These are phyloP conservation scores for Leccinum insolens DNA, from an alignment of 1,284 basidiomycete species.

Conservation along the genomic window DNA sequence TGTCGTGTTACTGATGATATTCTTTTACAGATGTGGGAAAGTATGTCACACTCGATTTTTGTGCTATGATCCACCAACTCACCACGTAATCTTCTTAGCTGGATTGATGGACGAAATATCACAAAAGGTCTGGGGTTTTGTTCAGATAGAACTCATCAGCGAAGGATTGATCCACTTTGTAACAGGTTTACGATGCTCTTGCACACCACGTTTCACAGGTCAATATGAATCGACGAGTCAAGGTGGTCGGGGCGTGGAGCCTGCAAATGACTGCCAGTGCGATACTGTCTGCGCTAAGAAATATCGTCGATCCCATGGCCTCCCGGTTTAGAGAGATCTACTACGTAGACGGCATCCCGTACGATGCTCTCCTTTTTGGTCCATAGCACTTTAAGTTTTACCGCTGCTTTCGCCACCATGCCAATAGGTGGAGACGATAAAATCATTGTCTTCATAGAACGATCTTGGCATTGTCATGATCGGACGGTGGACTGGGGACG, in stretches of 20 bases:
- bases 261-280: constrained; percentile 74
- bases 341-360: constrained; percentile 37
- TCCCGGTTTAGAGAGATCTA: constrained; percentile 49
- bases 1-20: constrained; percentile 17
- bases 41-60: constrained; percentile 44
- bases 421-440: constrained; percentile 15
- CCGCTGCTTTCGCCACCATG: not conserved
- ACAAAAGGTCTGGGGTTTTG: constrained; percentile 54
- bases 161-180: constrained; percentile 13
- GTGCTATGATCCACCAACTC: constrained; percentile 10
- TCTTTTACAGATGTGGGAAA: constrained; percentile 77
- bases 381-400: constrained; percentile 26
- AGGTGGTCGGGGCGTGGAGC: constrained; percentile 84
- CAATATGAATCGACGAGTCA: constrained; percentile 85
- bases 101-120: constrained; percentile 84
- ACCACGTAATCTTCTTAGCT: constrained; percentile 45
- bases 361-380: constrained; percentile 30
- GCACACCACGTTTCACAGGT: constrained; percentile 90
- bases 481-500: not conserved
- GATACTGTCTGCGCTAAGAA: constrained; percentile 60
- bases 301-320: constrained; percentile 57
- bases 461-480: not conserved
- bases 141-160: not conserved
- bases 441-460: not conserved
- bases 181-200: constrained; percentile 83